Conservation (phyloP, 306 rosid genomes). For the Pterocarpus macrocarpus region DNA sequence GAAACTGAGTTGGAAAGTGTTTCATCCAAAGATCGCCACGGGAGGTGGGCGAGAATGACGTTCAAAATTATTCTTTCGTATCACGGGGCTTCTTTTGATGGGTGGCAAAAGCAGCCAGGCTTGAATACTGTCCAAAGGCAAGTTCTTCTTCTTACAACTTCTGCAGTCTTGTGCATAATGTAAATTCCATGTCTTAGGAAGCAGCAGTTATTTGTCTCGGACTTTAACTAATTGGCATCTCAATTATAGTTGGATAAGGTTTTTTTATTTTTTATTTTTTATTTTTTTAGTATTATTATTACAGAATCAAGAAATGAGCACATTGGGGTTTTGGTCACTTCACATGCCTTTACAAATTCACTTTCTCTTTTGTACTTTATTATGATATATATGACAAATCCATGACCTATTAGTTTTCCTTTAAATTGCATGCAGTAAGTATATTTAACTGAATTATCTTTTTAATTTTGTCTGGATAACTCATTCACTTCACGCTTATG, state of each 20-base stretch:
- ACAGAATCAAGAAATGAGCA: neutral
- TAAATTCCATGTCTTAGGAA: conserved; percentile 7
- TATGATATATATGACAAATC: neutral
- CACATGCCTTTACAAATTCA: conserved; percentile 5
- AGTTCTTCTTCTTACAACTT: conserved; percentile 31
- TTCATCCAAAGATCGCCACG: conserved; percentile 55
- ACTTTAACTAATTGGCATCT: neutral
- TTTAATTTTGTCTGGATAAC: neutral
- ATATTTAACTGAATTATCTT: conserved; percentile 7
- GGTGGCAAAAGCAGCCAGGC: conserved; percentile 97
- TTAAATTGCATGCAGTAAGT: neutral
- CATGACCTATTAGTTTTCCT: conserved; percentile 10
- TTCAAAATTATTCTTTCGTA: conserved; percentile 83
- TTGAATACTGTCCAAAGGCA: conserved; percentile 92
- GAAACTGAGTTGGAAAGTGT: conserved; percentile 53
- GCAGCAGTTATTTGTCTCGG: conserved; percentile 11
- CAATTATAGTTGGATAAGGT: conserved; percentile 5
- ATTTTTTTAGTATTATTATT: neutral
- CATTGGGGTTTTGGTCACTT: conserved; percentile 26
- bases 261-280: neutral
- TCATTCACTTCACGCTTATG: conserved; percentile 41
- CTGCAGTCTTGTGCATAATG: neutral
- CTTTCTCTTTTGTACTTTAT: conserved; percentile 12
- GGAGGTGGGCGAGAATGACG: conserved; percentile 91
- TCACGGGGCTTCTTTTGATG: conserved; percentile 88